Conservation (phyloP, 495 filamentous ascomycete genomes). For the Viridothelium virens region DNA sequence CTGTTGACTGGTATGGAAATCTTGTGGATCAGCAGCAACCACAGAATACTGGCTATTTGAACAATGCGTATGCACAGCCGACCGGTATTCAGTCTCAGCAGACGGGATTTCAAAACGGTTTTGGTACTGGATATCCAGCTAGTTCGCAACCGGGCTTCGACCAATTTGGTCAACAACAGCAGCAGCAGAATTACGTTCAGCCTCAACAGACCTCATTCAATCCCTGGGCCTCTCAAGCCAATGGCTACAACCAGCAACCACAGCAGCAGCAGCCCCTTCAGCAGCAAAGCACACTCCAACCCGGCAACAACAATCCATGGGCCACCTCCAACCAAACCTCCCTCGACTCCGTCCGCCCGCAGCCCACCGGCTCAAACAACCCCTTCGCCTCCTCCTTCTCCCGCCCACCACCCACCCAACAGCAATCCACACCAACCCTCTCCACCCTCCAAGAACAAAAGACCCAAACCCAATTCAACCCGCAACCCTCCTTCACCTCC, state of each 20-base stretch:
- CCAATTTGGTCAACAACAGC: constrained; percentile 35
- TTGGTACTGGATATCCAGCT: constrained; percentile 44
- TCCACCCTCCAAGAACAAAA: constrained; percentile 50
- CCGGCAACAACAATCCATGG: constrained; percentile 86
- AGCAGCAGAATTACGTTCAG: constrained; percentile 48
- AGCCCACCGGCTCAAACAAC: constrained; percentile 89
- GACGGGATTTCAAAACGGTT: constrained; percentile 56
- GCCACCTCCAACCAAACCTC: constrained; percentile 40
- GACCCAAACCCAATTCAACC: constrained; percentile 36
- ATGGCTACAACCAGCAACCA: constrained; percentile 42
- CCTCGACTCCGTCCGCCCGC: constrained; percentile 50
- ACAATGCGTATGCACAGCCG: constrained; percentile 72
- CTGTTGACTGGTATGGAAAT: constrained; percentile 96
- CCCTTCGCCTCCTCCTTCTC: constrained; percentile 64
- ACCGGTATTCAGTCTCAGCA: constrained; percentile 32
- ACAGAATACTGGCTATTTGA: constrained; percentile 73
- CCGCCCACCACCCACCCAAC: constrained; percentile 38
- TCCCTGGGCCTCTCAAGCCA: constrained; percentile 55
- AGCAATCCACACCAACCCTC: constrained; percentile 34
- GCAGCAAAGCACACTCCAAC: constrained; percentile 53
- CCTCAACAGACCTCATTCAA: constrained; percentile 74
- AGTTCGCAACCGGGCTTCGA: constrained; percentile 50
- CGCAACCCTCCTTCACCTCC: constrained; percentile 26
- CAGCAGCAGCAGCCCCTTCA: constrained; percentile 37
- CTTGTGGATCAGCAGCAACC: constrained; percentile 69